phyloP scores from a whole-genome alignment of 2,329 filamentous ascomycete species.

The Diplodia scrobiculata region DNA sequence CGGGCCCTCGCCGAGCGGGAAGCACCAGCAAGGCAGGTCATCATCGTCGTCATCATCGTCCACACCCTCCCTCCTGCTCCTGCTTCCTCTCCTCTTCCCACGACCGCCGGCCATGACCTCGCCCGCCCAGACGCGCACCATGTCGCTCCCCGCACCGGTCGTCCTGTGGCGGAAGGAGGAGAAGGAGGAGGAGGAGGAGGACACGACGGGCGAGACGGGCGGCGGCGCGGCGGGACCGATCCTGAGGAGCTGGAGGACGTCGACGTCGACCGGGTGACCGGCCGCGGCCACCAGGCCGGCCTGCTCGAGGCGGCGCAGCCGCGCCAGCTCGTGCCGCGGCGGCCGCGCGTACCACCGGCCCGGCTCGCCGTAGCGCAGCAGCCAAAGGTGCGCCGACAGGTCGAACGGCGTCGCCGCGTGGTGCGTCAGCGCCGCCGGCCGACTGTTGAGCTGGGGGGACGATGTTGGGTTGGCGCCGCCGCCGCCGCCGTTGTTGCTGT shows the following conservation, averaged over 20 bases:
- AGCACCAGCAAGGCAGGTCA: neutral
- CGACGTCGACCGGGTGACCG: no score
- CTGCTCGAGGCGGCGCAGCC: neutral
- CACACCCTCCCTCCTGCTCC: neutral
- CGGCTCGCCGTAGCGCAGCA: conserved; percentile 21
- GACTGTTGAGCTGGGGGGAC: neutral
- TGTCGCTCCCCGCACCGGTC: neutral
- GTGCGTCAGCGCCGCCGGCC: conserved; percentile 15
- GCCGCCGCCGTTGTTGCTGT: no score
- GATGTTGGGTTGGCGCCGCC: no score
- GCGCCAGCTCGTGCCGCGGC: neutral
- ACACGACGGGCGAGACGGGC: no score
- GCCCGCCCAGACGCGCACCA: conserved; percentile 7
- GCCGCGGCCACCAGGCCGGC: neutral
- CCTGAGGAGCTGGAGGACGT: no score
- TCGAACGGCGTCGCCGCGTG: conserved; percentile 20
- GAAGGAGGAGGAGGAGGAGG: no score
- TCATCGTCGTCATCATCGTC: no score
- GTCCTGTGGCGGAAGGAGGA: no score
- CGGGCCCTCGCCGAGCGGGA: neutral
- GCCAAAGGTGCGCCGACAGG: conserved; percentile 19
- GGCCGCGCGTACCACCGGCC: conserved; percentile 25
- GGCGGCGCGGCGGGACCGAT: no score
- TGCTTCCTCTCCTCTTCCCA: no score
- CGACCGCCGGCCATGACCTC: neutral